Percentiles rank a stretch among this genome's conserved stretches.
These are phyloP conservation scores for Gossypium laxum DNA, from an alignment of 441 rosid species.

Conservation along the genomic window DNA sequence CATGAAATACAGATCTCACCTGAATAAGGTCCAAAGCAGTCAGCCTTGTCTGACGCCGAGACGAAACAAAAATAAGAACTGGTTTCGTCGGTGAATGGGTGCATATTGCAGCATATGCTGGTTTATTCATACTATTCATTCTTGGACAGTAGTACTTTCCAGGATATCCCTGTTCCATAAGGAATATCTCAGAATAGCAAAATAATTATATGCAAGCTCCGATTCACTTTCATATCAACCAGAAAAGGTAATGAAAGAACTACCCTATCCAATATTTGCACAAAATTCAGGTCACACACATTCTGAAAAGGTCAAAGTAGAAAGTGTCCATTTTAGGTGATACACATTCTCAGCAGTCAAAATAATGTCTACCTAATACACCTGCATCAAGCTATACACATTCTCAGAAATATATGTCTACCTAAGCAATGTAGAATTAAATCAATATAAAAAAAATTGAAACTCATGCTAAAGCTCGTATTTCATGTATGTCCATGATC, in stretches of 20 bases:
- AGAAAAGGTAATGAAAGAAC: background rate
- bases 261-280: background rate
- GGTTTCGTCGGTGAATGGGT: slow-evolving; percentile 97
- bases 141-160: slow-evolving; percentile 92
- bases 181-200: slow-evolving; percentile 1
- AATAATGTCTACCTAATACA: background rate
- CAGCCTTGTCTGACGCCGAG: slow-evolving; percentile 97
- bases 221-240: background rate
- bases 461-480: background rate
- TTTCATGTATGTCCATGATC: background rate
- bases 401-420: background rate
- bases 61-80: slow-evolving; percentile 93
- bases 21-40: slow-evolving; percentile 97
- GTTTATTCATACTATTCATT: slow-evolving; percentile 98
- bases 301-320: background rate
- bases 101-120: slow-evolving; percentile 97
- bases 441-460: background rate
- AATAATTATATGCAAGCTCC: slow-evolving; percentile 1
- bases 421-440: background rate
- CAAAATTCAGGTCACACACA: background rate
- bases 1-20: slow-evolving; percentile 34
- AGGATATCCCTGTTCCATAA: slow-evolving; percentile 75
- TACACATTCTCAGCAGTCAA: background rate
- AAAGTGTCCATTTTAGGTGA: background rate
- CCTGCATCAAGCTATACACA: background rate